These are phyloP conservation scores for Gastrodia elata DNA, from an alignment of 106 monocot species.

Conservation along the genomic window DNA sequence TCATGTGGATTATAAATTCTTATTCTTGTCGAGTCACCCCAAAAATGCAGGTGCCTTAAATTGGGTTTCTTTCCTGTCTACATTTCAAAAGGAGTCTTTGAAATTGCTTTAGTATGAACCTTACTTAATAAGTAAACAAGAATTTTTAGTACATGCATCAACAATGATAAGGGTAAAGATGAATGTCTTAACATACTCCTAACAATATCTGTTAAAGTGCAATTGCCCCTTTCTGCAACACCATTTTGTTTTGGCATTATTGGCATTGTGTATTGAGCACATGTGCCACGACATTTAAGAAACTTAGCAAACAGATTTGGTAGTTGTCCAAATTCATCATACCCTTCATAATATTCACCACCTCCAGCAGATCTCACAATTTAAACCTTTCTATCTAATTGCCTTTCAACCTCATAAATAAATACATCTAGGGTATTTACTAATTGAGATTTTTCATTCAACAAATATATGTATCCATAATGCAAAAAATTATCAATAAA, in stretches of 20 bases:
- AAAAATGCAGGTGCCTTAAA: constrained; percentile 11
- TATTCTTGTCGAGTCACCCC: constrained; percentile 1
- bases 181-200: constrained; percentile 4
- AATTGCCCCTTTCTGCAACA: too few relatives aligned
- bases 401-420: constrained; percentile 14
- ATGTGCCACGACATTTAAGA: too few relatives aligned
- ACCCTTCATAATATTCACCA: constrained; percentile 6
- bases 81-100: constrained; percentile 3
- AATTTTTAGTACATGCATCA: background rate
- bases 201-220: constrained; percentile 5
- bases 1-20: constrained; percentile 13
- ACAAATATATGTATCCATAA: background rate
- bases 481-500: constrained; percentile 9
- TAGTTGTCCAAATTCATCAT: too few relatives aligned
- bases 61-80: constrained; percentile 12
- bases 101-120: constrained; percentile 8
- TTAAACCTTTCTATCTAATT: constrained; percentile 11
- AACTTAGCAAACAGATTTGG: too few relatives aligned
- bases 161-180: constrained; percentile 3
- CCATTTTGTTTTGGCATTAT: too few relatives aligned
- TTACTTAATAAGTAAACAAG: background rate
- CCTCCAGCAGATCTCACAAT: background rate
- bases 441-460: constrained; percentile 4
- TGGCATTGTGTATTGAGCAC: too few relatives aligned
- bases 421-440: background rate